phyloP scores from a whole-genome alignment of 78 protist species.

The Monocercomonoides exilis region DNA sequence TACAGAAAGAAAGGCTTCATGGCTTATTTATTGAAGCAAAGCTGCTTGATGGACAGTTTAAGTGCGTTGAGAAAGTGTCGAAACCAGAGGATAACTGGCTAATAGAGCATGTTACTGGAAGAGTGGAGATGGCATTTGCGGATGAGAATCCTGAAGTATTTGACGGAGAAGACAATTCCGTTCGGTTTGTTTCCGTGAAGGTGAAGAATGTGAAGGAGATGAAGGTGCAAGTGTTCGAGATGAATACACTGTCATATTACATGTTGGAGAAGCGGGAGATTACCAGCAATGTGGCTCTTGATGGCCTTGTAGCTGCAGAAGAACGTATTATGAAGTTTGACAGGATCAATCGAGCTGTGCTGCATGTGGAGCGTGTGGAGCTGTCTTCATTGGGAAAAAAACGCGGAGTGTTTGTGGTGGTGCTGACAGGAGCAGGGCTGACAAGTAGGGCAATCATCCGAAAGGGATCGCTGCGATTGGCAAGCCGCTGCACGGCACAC shows the following conservation, averaged over 20 bases:
- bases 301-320: not conserved
- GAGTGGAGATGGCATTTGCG: not conserved
- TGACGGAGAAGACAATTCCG: not conserved
- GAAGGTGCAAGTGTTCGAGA: not conserved
- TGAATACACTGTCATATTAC: not conserved
- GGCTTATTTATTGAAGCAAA: not conserved
- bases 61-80: not conserved
- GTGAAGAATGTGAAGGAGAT: not conserved
- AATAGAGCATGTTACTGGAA: not conserved
- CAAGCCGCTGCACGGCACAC: not conserved
- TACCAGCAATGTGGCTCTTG: not conserved
- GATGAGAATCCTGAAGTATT: not conserved
- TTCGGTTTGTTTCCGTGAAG: not conserved
- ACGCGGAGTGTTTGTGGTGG: not conserved
- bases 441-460: not conserved
- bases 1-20: not conserved
- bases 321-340: not conserved
- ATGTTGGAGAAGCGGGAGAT: not conserved
- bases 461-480: not conserved
- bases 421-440: not conserved
- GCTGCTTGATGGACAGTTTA: not conserved
- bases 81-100: not conserved
- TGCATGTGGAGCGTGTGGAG: not conserved
- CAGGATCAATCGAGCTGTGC: not conserved
- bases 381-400: not conserved